Percentiles rank a stretch among this genome's conserved stretches.
phyloP scores from a whole-genome alignment of 2,329 filamentous ascomycete species.

The Botrytis sinoallii region DNA sequence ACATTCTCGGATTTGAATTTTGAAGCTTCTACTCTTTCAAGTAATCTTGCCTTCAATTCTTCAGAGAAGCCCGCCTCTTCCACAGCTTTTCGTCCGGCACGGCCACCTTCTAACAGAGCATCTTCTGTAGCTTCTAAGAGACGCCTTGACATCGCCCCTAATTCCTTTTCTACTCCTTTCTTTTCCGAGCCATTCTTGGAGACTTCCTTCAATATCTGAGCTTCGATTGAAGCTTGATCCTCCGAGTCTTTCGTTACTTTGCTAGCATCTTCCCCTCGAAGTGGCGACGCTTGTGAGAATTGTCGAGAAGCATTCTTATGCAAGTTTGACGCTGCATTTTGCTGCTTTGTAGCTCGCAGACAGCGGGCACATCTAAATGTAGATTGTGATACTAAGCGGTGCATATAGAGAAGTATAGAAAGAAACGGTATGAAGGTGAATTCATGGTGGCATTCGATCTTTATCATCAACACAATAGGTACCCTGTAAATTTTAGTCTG shows the following conservation, averaged over 20 bases:
- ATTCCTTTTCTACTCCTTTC: conserved; percentile 20
- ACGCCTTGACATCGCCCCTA: conserved; percentile 50
- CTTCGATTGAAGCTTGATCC: conserved; percentile 23
- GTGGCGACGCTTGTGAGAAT: conserved; percentile 32
- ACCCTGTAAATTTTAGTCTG: conserved; percentile 2
- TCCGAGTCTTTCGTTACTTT: conserved; percentile 22
- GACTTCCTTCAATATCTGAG: conserved; percentile 18
- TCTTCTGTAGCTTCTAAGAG: conserved; percentile 63
- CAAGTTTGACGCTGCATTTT: conserved; percentile 27
- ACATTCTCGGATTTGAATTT: conserved; percentile 52
- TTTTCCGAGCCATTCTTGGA: conserved; percentile 5
- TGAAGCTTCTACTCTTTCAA: conserved; percentile 55
- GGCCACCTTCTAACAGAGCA: conserved; percentile 56
- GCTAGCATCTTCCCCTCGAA: conserved; percentile 20
- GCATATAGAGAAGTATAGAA: conserved; percentile 32
- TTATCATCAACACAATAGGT: not conserved
- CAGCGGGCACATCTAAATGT: conserved; percentile 32
- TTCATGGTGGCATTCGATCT: not conserved
- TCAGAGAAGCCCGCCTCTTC: conserved; percentile 63
- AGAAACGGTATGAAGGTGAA: not conserved
- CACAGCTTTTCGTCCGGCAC: conserved; percentile 55
- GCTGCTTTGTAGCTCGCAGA: conserved; percentile 29
- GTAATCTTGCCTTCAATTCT: conserved; percentile 57
- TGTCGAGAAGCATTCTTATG: conserved; percentile 13
- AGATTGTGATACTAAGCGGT: conserved; percentile 25